Percentiles rank a stretch among this genome's conserved stretches.
phyloP scores from a whole-genome alignment of 176 grass and related monocot genomes.

The maize (Zea mays) region Zm-B73-REFERENCE-NAM-5.0 NC_050097.1:230937001-230937500 shows the following conservation, averaged over 20 bases:
- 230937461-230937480: slow-evolving; percentile 84
- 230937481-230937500: slow-evolving; percentile 74
- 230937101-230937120: slow-evolving; percentile 19
- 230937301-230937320: no score
- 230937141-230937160: slow-evolving; percentile 89
- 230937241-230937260: slow-evolving; percentile 65
- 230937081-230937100: slow-evolving; percentile 82
- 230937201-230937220: slow-evolving; percentile 69
- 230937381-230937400: no score
- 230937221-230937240: slow-evolving; percentile 62
- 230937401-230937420: not conserved
- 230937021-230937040: slow-evolving; percentile 47
- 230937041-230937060: slow-evolving; percentile 75
- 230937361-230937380: no score
- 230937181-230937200: slow-evolving; percentile 58
- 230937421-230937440: not conserved
- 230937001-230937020: slow-evolving; percentile 58
- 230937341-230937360: not conserved
- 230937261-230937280: slow-evolving; percentile 90
- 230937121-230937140: slow-evolving; percentile 70
- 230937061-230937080: slow-evolving; percentile 60
- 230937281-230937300: no score
- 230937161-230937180: slow-evolving; percentile 86
- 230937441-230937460: slow-evolving; percentile 77
- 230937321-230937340: not conserved